Base-by-base conservation (phyloP, 257 asterid genomes). In the Solanum lycopersicoides region DNA sequence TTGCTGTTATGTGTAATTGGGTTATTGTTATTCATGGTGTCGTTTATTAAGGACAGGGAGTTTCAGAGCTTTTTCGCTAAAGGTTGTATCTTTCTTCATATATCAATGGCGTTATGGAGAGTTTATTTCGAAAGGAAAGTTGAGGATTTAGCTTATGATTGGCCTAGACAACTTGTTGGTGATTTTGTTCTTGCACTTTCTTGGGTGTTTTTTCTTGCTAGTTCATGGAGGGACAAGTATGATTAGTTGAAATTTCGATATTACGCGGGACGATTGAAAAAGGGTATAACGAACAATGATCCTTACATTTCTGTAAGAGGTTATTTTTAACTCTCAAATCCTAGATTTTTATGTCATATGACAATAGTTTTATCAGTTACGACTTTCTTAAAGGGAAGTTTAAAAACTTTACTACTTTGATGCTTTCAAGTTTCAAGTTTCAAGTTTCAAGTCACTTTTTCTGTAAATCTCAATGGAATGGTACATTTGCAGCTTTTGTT, bases 191-290 rank as follows among this genome's bases (percentile, higher is more conserved):
- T 95, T 69, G 94, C 94, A n/a, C 88, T 95, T 42, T 95, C 98
- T 0, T 95, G 98, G 97, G 92, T 91, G 9, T 90, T 93, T 85
- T 95, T 95, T 82, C 96, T 95, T 25, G 92, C 91, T 63, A 91
- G 90, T 71, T 89, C 89, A 14, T 93, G 97, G 96, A 93, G 94
- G 90, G 98, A 95, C 59, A 94, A 94, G 90, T 94, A 94, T 86
- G 97, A 93, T 88, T 94, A 88, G 68, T 59, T 59, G 28, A 8
- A 59, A 20, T 20, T 21, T 59, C 20, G 25, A 20, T 59, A 59
- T 1, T 8, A 20, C 20, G 66, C 12, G 0, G 63, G 2, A 18
- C 18, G 63, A 56, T 56, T 8, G 1, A 6, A 18, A 53, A 53
- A 56, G 0, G 25, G 12, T 2, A 56, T 25, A 20, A 56, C 4